A percentile compares a stretch with the other conserved stretches of the same genome.
Conservation (phyloP, 202 grass and related monocot species). For the Dendrocalamus latiflorus region DNA sequence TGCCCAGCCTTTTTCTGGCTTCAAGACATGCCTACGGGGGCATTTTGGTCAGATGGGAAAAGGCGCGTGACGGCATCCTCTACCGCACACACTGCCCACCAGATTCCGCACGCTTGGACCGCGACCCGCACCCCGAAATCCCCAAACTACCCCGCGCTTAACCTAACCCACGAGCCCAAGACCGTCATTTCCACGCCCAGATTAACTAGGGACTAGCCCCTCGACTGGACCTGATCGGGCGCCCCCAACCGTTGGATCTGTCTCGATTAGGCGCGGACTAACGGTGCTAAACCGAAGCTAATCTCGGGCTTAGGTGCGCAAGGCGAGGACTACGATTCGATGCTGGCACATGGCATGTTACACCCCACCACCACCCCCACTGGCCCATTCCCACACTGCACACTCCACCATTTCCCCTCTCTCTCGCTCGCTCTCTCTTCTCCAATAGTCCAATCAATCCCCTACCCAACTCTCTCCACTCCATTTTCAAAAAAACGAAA, state of each 20-base stretch:
- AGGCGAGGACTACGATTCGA: not conserved
- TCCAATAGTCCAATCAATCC: not conserved
- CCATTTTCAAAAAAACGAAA: too few species aligned
- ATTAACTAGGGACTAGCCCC: not conserved
- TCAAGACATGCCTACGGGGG: too few species aligned
- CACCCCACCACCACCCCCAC: not conserved
- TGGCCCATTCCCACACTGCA: not conserved
- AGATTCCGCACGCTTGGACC: slow-evolving; percentile 10
- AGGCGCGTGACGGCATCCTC: too few species aligned
- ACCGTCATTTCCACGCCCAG: not conserved
- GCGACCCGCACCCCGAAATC: not conserved
- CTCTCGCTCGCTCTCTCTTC: not conserved
- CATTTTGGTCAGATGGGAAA: not conserved
- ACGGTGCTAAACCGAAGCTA: not conserved
- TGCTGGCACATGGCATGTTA: slow-evolving; percentile 38
- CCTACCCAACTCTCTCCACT: not conserved
- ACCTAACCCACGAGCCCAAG: not conserved
- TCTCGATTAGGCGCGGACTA: not conserved
- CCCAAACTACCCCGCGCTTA: not conserved
- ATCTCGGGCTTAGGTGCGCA: not conserved
- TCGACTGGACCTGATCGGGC: not conserved
- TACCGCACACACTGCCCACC: not conserved
- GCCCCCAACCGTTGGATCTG: not conserved
- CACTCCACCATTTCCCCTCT: slow-evolving; percentile 4
- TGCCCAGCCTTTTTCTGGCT: too few species aligned